phyloP scores from a whole-genome alignment of 768 basidiomycete species.

The Tulasnella sp. region DNA sequence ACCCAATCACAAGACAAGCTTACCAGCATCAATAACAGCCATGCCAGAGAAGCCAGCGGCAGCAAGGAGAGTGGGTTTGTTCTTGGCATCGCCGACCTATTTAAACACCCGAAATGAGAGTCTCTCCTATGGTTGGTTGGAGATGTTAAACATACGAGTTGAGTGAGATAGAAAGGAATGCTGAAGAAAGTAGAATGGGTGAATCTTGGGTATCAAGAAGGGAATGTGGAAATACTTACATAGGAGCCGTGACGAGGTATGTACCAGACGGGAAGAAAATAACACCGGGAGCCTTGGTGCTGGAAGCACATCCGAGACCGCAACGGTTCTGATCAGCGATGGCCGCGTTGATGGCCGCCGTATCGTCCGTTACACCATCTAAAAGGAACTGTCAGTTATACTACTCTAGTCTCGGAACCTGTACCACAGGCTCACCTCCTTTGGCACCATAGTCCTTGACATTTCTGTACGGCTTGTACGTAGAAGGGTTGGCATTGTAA shows the following conservation, averaged over 20 bases:
- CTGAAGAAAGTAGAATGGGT: not conserved
- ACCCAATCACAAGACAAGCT: not conserved
- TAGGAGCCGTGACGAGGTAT: slow-evolving; percentile 19
- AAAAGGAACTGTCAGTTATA: not conserved
- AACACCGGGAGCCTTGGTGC: slow-evolving; percentile 28
- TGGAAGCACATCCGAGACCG: slow-evolving; percentile 25
- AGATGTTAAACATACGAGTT: slow-evolving; percentile 19
- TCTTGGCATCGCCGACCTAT: slow-evolving; percentile 20
- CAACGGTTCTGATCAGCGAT: slow-evolving; percentile 28
- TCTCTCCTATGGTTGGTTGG: not conserved
- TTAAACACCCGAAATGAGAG: not conserved
- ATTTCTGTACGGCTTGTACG: slow-evolving; percentile 30
- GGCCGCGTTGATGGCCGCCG: slow-evolving; percentile 32
- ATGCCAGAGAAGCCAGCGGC: slow-evolving; percentile 19
- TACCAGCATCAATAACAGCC: slow-evolving; percentile 29
- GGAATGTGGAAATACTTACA: not conserved
- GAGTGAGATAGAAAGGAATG: slow-evolving; percentile 29
- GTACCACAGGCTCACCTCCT: slow-evolving; percentile 13
- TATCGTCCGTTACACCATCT: slow-evolving; percentile 32
- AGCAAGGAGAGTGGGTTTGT: slow-evolving; percentile 23
- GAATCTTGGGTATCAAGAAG: not conserved
- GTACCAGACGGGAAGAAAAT: slow-evolving; percentile 33
- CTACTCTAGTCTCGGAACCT: not conserved
- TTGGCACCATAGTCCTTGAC: too few relatives aligned
- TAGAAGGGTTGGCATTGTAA: slow-evolving; percentile 24